Evolutionary conservation across 1,139 yeast genomes (phyloP), one percentile per base, ranked within the genome.

Genomic region (Spencermartinsiella ligniputridi): DNA sequence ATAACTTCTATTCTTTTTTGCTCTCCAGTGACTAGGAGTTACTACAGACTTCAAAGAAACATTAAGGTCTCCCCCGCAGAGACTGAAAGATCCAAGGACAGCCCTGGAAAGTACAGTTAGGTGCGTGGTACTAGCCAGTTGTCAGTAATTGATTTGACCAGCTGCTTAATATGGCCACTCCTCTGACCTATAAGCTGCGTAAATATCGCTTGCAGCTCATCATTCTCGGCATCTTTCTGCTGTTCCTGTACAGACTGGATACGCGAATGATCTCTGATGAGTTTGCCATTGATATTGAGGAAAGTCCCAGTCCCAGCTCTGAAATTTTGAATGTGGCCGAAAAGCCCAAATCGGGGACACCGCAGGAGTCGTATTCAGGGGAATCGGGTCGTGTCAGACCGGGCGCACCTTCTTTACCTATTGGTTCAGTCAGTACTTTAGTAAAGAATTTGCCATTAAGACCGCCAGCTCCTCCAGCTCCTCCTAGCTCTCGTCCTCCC

Each of bases 201-300:
- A 41, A 44, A 4, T 38, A 41, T 19, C 38, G 39, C 21, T 20
- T 36, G 8, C 42, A 41, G 18, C 24, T 45, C 16, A 38, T 30
- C 2, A 16, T 39, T 18, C 20, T 41, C n/a, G 42, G 36, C 11
- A 34, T 41, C 5, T 39, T 45, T 19, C 18, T 39, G 5, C 29
- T 38, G 16, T 37, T 41, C 18, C 34, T 37, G 18, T 38, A 30
- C 30, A 15, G 32, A 5, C 32, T 27, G 15, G 32, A 27, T n/a
- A 27, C 32, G 5, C 13, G 5, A n/a, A 11, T 22, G 11, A 6
- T 11, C 6, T 22, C 25, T 22, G 32, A 27, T n/a, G 32, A 27
- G 32, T 27, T 27, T 27, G 8, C 32, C 32, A 27, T 27, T n/a
- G 15, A 9, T 11, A 15, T 27, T 9, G 32, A 27, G 5, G 32